Conservation (phyloP, 257 asterid genomes). For the Hygrophila difformis region DNA sequence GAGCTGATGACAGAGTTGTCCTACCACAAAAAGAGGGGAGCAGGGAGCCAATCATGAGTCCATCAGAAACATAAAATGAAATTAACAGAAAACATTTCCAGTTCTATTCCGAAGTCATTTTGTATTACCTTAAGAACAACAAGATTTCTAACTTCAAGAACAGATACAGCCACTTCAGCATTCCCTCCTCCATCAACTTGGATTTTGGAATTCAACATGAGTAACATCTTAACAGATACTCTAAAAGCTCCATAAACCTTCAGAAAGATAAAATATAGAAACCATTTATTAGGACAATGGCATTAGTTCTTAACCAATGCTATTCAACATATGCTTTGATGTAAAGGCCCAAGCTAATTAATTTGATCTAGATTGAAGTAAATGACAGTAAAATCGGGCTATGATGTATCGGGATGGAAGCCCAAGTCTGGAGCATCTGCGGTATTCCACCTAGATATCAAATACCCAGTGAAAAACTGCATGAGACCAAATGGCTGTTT, state of each 20-base stretch:
- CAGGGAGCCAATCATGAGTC: conserved; percentile 14
- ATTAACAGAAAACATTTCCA: conserved; percentile 9
- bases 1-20: conserved; percentile 80
- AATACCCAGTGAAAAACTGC: too few relatives aligned
- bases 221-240: conserved; percentile 88
- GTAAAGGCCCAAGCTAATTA: too few relatives aligned
- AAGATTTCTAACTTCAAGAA: conserved; percentile 96
- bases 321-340: too few relatives aligned
- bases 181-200: conserved; percentile 83
- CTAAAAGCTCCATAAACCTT: conserved; percentile 93
- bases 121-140: conserved; percentile 77
- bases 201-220: conserved; percentile 86
- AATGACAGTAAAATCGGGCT: too few relatives aligned
- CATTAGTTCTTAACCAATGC: neutral
- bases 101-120: conserved; percentile 5
- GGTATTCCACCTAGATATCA: too few relatives aligned
- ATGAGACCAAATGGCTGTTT: too few relatives aligned
- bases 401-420: too few relatives aligned
- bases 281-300: neutral
- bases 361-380: too few relatives aligned
- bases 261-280: conserved; percentile 14
- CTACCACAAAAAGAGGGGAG: conserved; percentile 34
- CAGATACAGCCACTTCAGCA: conserved; percentile 66
- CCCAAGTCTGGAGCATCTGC: too few relatives aligned
- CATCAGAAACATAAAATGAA: too few relatives aligned